phyloP scores from a whole-genome alignment of 2,329 filamentous ascomycete species.

The Fusarium sp. region DNA sequence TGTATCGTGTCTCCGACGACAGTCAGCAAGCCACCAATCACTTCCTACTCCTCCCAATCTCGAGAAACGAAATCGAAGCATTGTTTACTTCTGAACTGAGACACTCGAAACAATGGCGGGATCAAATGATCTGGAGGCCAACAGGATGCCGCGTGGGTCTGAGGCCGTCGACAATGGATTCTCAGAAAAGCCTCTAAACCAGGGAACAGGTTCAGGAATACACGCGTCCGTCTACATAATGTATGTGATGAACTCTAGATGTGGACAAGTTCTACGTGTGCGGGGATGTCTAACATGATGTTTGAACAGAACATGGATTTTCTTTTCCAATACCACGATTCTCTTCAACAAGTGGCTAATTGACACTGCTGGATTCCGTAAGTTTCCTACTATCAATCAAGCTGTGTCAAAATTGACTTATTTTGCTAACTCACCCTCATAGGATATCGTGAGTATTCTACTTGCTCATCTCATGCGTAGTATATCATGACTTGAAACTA shows the following conservation, averaged over 20 bases:
- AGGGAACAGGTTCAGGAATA: conserved; percentile 24
- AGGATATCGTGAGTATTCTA: conserved; percentile 47
- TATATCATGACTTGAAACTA: neutral
- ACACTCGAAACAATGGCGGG: conserved; percentile 17
- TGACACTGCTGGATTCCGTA: conserved; percentile 77
- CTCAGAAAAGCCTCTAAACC: conserved; percentile 43
- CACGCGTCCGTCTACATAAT: conserved; percentile 49
- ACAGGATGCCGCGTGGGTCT: neutral
- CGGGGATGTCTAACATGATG: conserved; percentile 14
- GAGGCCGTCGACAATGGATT: neutral
- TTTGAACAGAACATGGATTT: conserved; percentile 73
- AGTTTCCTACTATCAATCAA: conserved; percentile 48
- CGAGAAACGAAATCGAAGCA: neutral
- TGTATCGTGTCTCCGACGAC: conserved; percentile 2
- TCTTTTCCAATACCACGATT: conserved; percentile 85
- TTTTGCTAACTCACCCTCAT: conserved; percentile 12
- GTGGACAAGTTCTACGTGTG: neutral
- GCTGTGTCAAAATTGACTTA: neutral
- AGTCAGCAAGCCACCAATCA: conserved; percentile 6
- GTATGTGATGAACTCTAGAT: conserved; percentile 31
- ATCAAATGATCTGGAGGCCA: conserved; percentile 22
- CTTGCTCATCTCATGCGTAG: neutral
- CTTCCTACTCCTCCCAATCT: neutral
- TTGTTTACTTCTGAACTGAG: neutral
- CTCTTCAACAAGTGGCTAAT: conserved; percentile 94